Conservation (phyloP, 768 basidiomycete species). For the Mycena polygramma region DNA sequence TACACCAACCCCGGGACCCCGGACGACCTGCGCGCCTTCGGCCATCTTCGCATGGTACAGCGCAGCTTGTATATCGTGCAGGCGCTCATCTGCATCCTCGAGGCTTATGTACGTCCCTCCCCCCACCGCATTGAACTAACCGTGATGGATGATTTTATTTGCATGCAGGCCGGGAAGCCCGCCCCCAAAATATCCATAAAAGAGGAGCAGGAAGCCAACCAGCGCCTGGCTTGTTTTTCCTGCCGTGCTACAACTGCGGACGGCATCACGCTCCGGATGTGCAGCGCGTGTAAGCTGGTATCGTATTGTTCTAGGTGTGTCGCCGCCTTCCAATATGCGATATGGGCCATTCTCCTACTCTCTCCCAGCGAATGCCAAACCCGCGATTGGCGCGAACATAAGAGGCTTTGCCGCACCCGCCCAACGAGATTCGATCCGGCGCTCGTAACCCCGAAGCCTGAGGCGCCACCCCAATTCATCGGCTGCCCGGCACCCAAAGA, state of each 20-base stretch:
- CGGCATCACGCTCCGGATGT: not conserved
- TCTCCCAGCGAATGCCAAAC: slow-evolving; percentile 20
- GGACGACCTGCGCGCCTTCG: slow-evolving; percentile 11
- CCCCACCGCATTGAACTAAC: too few relatives aligned
- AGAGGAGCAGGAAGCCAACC: not conserved
- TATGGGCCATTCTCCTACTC: too few relatives aligned
- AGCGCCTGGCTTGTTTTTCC: not conserved
- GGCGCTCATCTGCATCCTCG: slow-evolving; percentile 10
- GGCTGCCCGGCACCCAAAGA: not conserved
- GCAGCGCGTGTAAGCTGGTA: slow-evolving; percentile 14
- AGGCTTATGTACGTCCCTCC: slow-evolving; percentile 25
- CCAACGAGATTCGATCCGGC: slow-evolving; percentile 4
- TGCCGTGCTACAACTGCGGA: not conserved
- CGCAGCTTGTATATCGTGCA: slow-evolving; percentile 19
- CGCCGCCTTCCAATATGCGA: too few relatives aligned
- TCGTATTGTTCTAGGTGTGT: slow-evolving; percentile 16
- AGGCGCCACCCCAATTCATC: not conserved
- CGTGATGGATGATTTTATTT: not conserved
- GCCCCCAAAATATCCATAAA: slow-evolving; percentile 3
- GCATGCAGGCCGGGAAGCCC: slow-evolving; percentile 11
- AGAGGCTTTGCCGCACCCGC: slow-evolving; percentile 14
- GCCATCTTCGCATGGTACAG: slow-evolving; percentile 10
- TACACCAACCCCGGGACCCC: not conserved
- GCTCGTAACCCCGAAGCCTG: not conserved
- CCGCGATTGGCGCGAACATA: slow-evolving; percentile 22